Evolutionary conservation across 2,329 filamentous ascomycete species (phyloP), one percentile per base, ranked within the genome.

Genomic region (Rhynchosporium agropyri): DNA sequence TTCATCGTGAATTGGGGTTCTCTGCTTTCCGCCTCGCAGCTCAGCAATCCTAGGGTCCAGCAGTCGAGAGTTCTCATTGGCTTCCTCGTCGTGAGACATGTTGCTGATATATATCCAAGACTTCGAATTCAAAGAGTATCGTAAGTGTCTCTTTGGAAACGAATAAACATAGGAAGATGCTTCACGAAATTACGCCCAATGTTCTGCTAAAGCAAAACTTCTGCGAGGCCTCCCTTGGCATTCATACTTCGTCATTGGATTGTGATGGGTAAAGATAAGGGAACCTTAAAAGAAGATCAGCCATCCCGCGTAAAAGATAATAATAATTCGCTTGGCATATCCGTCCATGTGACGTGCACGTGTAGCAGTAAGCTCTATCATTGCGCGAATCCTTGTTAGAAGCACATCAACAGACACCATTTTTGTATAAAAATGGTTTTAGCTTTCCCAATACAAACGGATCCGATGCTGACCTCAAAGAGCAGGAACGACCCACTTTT

Each of bases 71-170:
- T 63, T 63, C 60, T 72, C 69, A 48, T 65, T 67, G 29, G 66
- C 63, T 62, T 69, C 68, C 56, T 67, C 63, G 29, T 67, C 65
- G 57, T 67, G 67, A 62, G 67, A 45, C 67, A 57, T 57, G 40
- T 20, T 46, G 29, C 36, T 54, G 36, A 8, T 28, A 28, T 40
- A 20, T 20, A 12, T 42, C 33, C 33, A 28, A 12, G 51, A 20
- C 33, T 10, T 26, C 28, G 33, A 40, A 38, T 28, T 10, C 33
- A 36, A 36, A 36, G 12, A 6, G 12, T 15, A 42, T 40, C 13
- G 36, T 13, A 54, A 38, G 26, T 33, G 38, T 53, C 5, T 6
- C 6, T 43, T 12, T 43, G 42, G 2, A n/a, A 12, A 10, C 36
- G 33, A 48, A 9, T 20, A 15, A n/a, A 53, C 10, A 6, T 6